Evolutionary conservation across 495 filamentous ascomycete genomes (phyloP), one percentile per base, ranked within the genome.

Genomic region (Xylaria grammica): DNA sequence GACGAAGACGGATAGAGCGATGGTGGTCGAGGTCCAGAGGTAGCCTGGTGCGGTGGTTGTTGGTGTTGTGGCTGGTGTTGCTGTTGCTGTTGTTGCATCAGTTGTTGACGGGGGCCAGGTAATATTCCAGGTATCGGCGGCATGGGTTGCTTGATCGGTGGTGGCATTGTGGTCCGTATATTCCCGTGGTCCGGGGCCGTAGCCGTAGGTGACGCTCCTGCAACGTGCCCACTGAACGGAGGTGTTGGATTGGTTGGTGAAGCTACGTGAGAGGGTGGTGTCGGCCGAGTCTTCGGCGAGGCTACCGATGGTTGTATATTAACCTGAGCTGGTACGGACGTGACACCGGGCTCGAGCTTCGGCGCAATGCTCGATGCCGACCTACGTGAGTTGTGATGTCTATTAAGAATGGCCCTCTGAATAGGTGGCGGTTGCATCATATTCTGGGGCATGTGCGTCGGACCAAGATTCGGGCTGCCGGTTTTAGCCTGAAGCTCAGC

Each of bases 401-500:
- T 82, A 77, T 91, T 89, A 71, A 90, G 80, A 54, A 91, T 84
- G 57, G 90, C 86, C 64, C 90, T 83, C 63, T 92, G 90, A 60
- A 92, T 83, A 32, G 90, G 85, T 50, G 87, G 84, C 34, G 88
- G 85, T 75, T 86, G 88, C 70, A 82, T 85, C 79, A 84, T 83
- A 68, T 82, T 89, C 78, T 81, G 86, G 68, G 80, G 87, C 77
- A 81, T 79, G 69, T 83, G 84, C 63, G 82, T 88, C 73, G 81
- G 89, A 68, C 79, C 85, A 65, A 90, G 80, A 68, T 85, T 85
- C 63, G 89, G 87, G 72, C 90, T 90, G 66, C 87, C 90, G 24
- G 90, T 92, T 79, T 96, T 97, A 67, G 93, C 86, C 50, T 90
- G 89, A 65, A 99, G 84, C 77, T 99, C 95, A 49, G 94, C 91